These are phyloP conservation scores for Psilocybe subaeruginosa DNA, from an alignment of 768 basidiomycete species.

Conservation along the genomic window DNA sequence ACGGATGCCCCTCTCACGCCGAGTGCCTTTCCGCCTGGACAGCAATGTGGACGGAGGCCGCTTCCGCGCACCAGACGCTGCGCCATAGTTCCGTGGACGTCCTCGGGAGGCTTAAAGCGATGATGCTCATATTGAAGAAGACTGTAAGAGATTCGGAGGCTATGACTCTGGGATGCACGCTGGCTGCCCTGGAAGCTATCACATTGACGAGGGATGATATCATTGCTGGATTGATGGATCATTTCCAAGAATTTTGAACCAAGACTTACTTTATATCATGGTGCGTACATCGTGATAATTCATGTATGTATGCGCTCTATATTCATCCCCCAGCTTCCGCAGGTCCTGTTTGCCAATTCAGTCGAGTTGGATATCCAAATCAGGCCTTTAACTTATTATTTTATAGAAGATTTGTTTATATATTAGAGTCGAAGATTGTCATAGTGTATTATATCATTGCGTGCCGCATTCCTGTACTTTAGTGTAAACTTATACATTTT, in stretches of 20 bases:
- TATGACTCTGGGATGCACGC: constrained; percentile 44
- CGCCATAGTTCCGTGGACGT: constrained; percentile 55
- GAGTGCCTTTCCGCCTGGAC: constrained; percentile 55
- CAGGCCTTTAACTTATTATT: too few relatives aligned
- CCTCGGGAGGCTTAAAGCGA: constrained; percentile 53
- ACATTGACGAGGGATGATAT: constrained; percentile 41
- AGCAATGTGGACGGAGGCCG: constrained; percentile 53
- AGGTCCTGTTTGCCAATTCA: too few relatives aligned
- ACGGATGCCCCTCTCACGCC: constrained; percentile 49
- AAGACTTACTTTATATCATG: background rate
- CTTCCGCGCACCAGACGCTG: constrained; percentile 48
- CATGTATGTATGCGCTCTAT: background rate
- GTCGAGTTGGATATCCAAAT: too few relatives aligned
- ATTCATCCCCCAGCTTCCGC: too few relatives aligned
- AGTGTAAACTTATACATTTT: background rate
- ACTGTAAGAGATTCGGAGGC: constrained; percentile 32
- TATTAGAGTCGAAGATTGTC: too few relatives aligned
- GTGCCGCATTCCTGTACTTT: background rate
- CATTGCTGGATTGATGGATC: constrained; percentile 37
- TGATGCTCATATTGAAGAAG: constrained; percentile 42
- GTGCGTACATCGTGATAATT: background rate
- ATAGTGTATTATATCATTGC: too few relatives aligned
- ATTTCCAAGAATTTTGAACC: constrained; percentile 33
- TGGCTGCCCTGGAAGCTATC: constrained; percentile 48
- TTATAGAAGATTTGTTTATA: too few relatives aligned